Evolutionary conservation across 2,329 filamentous ascomycete species (phyloP).

Genomic region (Verticillium longisporum): DNA sequence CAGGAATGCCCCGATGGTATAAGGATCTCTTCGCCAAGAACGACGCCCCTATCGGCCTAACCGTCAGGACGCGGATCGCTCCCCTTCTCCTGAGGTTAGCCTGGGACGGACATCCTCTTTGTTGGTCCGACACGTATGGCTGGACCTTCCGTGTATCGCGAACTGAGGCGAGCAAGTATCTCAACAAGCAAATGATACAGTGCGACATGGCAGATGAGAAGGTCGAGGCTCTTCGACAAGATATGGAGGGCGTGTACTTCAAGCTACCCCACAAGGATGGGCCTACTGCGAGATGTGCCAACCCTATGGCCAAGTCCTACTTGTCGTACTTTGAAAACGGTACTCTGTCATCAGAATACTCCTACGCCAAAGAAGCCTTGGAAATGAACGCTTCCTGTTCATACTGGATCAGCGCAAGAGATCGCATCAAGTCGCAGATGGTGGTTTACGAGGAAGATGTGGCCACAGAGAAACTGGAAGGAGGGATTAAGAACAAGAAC

Average conservation of each 20-base stretch:
- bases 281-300: conserved; percentile 74
- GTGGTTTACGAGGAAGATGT: conserved; percentile 76
- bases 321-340: conserved; percentile 87
- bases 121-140: conserved; percentile 89
- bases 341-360: conserved; percentile 76
- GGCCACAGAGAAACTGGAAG: conserved; percentile 14
- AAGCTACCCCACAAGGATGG: conserved; percentile 97
- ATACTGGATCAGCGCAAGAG: conserved; percentile 96
- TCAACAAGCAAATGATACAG: conserved; percentile 61
- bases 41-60: conserved; percentile 64
- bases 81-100: conserved; percentile 75
- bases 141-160: conserved; percentile 82
- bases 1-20: conserved; percentile 94
- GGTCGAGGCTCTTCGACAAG: conserved; percentile 57
- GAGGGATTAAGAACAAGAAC: conserved; percentile 13
- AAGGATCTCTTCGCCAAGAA: conserved; percentile 76
- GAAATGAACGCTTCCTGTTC: conserved; percentile 99
- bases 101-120: conserved; percentile 83
- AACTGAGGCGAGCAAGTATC: conserved; percentile 57
- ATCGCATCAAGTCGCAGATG: conserved; percentile 91
- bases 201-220: conserved; percentile 75
- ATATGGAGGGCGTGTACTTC: conserved; percentile 65
- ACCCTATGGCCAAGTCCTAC: conserved; percentile 87
- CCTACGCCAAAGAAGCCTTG: conserved; percentile 87
- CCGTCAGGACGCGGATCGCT: conserved; percentile 81